Conservation (phyloP, 352 stramenopile species). For the Pythium apleroticum region DNA sequence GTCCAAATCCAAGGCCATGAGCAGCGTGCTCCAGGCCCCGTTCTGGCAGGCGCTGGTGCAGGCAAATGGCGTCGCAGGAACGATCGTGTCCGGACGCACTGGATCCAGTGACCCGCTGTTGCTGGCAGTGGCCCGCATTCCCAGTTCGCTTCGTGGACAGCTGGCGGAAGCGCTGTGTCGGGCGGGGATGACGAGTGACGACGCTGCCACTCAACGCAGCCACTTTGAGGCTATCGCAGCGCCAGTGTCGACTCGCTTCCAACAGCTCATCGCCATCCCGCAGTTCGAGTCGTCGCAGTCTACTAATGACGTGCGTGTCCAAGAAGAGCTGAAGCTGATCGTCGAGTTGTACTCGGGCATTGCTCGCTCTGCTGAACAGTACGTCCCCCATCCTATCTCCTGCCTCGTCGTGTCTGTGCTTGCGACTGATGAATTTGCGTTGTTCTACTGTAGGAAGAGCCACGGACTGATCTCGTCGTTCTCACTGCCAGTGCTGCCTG, state of each 20-base stretch:
- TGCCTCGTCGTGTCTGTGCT: neutral
- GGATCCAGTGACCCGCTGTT: slow-evolving; percentile 35
- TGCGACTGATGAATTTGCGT: neutral
- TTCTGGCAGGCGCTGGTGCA: slow-evolving; percentile 79
- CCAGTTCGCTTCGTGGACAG: slow-evolving; percentile 53
- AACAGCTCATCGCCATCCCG: slow-evolving; percentile 54
- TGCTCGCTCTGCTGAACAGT: slow-evolving; percentile 67
- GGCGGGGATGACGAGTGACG: slow-evolving; percentile 60
- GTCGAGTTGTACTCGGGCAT: slow-evolving; percentile 80
- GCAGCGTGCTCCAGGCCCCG: slow-evolving; percentile 44
- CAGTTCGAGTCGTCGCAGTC: slow-evolving; percentile 62
- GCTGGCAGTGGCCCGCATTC: slow-evolving; percentile 54
- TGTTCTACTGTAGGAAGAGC: slow-evolving; percentile 36
- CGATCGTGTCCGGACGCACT: slow-evolving; percentile 38
- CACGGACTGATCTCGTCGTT: slow-evolving; percentile 63
- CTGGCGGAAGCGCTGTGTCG: slow-evolving; percentile 72
- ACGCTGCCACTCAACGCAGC: slow-evolving; percentile 37
- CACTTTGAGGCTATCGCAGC: slow-evolving; percentile 62
- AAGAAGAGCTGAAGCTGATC: slow-evolving; percentile 77
- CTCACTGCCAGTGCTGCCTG: slow-evolving; percentile 62
- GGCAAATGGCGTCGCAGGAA: slow-evolving; percentile 60
- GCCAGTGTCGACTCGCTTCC: slow-evolving; percentile 49
- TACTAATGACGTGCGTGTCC: slow-evolving; percentile 59
- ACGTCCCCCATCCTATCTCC: slow-evolving; percentile 18
- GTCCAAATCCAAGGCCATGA: slow-evolving; percentile 64